Evolutionary conservation across 1,139 yeast genomes (phyloP), one percentile per base, ranked within the genome.

Genomic region (Kurtzmaniella quercitrusa): DNA sequence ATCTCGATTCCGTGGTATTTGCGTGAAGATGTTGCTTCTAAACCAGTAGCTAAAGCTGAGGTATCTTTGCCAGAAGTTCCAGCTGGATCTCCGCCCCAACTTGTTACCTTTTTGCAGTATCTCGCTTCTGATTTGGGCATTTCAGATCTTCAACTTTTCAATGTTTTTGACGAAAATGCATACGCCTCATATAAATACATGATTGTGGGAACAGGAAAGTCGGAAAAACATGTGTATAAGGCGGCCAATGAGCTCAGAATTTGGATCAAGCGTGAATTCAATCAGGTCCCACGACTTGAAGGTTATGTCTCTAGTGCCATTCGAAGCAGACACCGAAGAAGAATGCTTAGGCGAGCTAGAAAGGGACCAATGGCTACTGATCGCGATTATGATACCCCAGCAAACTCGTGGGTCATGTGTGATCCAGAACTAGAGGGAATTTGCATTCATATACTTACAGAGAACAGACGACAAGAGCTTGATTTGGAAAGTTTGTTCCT

Each of bases 391-490:
- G 87, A 87, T 1, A 68, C 71, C 14, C 55, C 71, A 2, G 71
- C 83, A 7, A 85, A 84, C 50, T 74, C 83, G 26, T 91, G 98
- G 98, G 80, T 88, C 19, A 80, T 88, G 75, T 70, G 89, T 42
- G 88, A 87, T 51, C 75, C 88, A 34, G 70, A 73, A 26, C 63
- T 78, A 2, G 85, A 82, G 48, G 79, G 80, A 20, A 71, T 88
- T 3, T 76, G 73, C 45, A 73, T 89, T 33, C 95, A 91, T 60
- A 64, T 91, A 38, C 63, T 91, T 54, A 87, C 96, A 0, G 68
- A 73, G 9, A 81, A 79, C 33, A 77, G 94, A 60, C 69, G 97
- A 46, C 58, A 61, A 18, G 83, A 78, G 47, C 64, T 91, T 46
- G 78, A 84, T 50, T 70, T 91, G 53, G 96, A 89, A 57, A 69